phyloP scores from a whole-genome alignment of 441 rosid species.

The Dalechampia spathulata region DNA sequence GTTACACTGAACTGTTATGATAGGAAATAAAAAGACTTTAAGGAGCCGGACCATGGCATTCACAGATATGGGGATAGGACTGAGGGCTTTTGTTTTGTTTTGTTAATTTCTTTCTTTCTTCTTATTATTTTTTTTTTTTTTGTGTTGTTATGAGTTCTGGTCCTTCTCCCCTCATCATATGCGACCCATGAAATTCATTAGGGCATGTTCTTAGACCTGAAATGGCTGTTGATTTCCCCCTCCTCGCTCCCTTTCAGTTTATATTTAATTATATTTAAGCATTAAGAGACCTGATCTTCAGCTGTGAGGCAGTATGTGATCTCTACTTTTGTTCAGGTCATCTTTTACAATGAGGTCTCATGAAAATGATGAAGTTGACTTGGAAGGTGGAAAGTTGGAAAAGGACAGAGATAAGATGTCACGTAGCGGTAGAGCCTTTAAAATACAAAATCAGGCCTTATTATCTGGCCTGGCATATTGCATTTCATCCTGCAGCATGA shows the following conservation, averaged over 20 bases:
- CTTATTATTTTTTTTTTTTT: too few species aligned
- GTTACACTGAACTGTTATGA: background rate
- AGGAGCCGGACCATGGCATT: background rate
- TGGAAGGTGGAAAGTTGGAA: slow-evolving; percentile 75
- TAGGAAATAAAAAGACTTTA: background rate
- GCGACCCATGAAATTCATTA: too few species aligned
- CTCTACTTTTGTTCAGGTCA: slow-evolving; percentile 31
- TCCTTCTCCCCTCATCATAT: too few species aligned
- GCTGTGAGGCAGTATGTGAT: background rate
- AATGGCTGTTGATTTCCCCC: too few species aligned
- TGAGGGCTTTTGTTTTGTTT: background rate
- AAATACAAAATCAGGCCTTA: slow-evolving; percentile 71
- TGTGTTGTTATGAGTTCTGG: too few species aligned
- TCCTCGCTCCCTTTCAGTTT: background rate
- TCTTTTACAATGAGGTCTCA: slow-evolving; percentile 46
- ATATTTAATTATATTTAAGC: background rate
- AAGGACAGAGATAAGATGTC: slow-evolving; percentile 47
- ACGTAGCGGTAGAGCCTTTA: slow-evolving; percentile 31
- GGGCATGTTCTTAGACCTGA: too few species aligned
- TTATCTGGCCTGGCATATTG: slow-evolving; percentile 90
- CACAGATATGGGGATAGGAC: background rate
- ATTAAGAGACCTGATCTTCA: background rate
- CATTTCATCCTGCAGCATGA: slow-evolving; percentile 96
- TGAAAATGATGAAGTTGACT: slow-evolving; percentile 55
- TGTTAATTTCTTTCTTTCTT: background rate